Base-by-base conservation (phyloP, 768 basidiomycete species). In the Hypholoma sublateritium region DNA sequence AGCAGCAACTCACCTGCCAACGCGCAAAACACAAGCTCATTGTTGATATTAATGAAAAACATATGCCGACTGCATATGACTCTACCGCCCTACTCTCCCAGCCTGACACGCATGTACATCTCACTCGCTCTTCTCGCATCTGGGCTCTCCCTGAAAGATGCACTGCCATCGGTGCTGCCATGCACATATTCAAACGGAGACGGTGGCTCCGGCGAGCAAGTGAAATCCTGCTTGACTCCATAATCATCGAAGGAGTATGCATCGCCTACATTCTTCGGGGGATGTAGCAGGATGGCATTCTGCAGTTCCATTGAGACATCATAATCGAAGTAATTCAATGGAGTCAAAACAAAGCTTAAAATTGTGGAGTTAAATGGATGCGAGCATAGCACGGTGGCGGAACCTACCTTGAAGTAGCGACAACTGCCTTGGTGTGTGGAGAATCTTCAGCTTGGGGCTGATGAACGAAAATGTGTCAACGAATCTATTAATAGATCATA, bases 401-500 rank as follows among this genome's bases (percentile, higher is more conserved):
- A 57, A n/a, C 72, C 39, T 56, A 82, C 82, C 78, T 83, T 0
- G 82, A 81, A 13, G 81, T 70, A 3, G 85, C 84, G 14, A 74
- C 69, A 62, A 80, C 85, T 5, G 81, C 83, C 53, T 81, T 78
- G 1, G 82, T 86, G 61, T 80, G 83, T 0, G 85, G 85, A 1
- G 80, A 76, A 68, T 87, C 85, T 69, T 88, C 86, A 4, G 86
- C 80, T 62, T 83, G 80, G 1, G 84, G 84, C 80, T 82, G 34
- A 28, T 19, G 16, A 42, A 7, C 14, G 5, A 37, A 13, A 39
- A 8, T 47, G 21, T 39, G n/a, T 41, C 16, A 24, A 11, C 16
- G n/a, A 52, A 21, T 14, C 16, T 44, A 43, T 28, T 34, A 17
- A 22, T 47, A 47, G 46, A 41, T 5, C 17, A 5, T n/a, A n/a